phyloP scores from a whole-genome alignment of 768 basidiomycete species.

The Porpolomopsis calyptriformis region DNA sequence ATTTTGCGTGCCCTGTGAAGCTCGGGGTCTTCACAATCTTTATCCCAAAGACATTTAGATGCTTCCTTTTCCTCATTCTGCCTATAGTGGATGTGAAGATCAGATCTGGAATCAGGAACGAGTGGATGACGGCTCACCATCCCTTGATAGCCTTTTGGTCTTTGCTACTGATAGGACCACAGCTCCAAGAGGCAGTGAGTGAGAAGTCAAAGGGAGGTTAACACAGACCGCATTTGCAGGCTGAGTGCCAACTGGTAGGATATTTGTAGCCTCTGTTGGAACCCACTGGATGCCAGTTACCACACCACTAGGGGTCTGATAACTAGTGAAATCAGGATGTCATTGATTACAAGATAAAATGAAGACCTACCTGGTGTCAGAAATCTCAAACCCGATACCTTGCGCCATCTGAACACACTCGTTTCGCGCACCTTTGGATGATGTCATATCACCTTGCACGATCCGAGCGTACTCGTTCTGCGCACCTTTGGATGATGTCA shows the following conservation, averaged over 20 bases:
- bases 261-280: conserved; percentile 57
- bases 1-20: conserved; percentile 46
- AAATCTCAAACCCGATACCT: too few relatives aligned
- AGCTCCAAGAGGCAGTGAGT: conserved; percentile 48
- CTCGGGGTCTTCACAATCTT: conserved; percentile 50
- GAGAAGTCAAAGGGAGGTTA: too few relatives aligned
- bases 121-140: conserved; percentile 25
- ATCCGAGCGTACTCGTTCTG: too few relatives aligned
- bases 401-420: too few relatives aligned
- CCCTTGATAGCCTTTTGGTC: conserved; percentile 38
- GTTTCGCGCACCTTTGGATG: too few relatives aligned
- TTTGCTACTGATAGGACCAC: conserved; percentile 28
- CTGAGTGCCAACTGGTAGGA: conserved; percentile 48
- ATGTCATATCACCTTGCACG: too few relatives aligned
- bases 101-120: too few relatives aligned
- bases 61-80: conserved; percentile 38
- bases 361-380: too few relatives aligned
- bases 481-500: too few relatives aligned
- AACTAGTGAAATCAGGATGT: conserved; percentile 37
- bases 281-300: conserved; percentile 60
- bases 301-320: conserved; percentile 58
- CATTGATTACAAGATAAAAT: conserved; percentile 4
- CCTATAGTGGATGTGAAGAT: too few relatives aligned
- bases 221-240: conserved; percentile 48
- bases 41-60: conserved; percentile 37